Evolutionary conservation across 2,329 filamentous ascomycete genomes (phyloP).

Genomic region (Cryoendolithus antarcticus): DNA sequence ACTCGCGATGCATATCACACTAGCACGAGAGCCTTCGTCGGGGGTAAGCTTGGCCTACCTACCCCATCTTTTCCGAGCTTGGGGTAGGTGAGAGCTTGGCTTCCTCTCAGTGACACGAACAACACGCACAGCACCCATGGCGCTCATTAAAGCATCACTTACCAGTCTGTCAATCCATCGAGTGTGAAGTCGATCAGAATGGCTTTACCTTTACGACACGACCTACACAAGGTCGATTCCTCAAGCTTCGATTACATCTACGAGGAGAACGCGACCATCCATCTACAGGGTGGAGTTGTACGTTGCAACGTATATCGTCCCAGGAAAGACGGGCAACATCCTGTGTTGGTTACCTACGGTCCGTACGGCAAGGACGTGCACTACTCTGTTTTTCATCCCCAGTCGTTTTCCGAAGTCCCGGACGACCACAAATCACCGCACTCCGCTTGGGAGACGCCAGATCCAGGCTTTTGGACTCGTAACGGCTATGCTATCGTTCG

Average conservation of each 20-base stretch:
- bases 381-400: neutral
- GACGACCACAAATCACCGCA: conserved; percentile 1
- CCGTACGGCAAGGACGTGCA: conserved; percentile 2
- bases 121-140: too few species aligned
- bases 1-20: too few species aligned
- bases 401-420: neutral
- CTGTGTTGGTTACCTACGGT: conserved; percentile 2
- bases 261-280: conserved; percentile 21
- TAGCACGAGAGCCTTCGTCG: too few species aligned
- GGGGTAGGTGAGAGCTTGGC: too few species aligned
- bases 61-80: too few species aligned
- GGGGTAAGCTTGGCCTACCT: too few species aligned
- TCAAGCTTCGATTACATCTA: conserved; percentile 21
- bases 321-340: conserved; percentile 14
- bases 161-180: too few species aligned
- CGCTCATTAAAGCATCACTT: too few species aligned
- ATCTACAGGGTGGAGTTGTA: conserved; percentile 23
- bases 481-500: conserved; percentile 13
- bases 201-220: conserved; percentile 2
- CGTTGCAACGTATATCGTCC: conserved; percentile 41
- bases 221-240: conserved; percentile 21
- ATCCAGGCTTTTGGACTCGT: conserved; percentile 6
- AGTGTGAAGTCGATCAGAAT: too few species aligned
- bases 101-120: too few species aligned
- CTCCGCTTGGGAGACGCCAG: conserved; percentile 1